A percentile compares a stretch with the other conserved stretches of the same genome.
phyloP scores from a whole-genome alignment of 129 eudicot species.

The Saposhnikovia divaricata region DNA sequence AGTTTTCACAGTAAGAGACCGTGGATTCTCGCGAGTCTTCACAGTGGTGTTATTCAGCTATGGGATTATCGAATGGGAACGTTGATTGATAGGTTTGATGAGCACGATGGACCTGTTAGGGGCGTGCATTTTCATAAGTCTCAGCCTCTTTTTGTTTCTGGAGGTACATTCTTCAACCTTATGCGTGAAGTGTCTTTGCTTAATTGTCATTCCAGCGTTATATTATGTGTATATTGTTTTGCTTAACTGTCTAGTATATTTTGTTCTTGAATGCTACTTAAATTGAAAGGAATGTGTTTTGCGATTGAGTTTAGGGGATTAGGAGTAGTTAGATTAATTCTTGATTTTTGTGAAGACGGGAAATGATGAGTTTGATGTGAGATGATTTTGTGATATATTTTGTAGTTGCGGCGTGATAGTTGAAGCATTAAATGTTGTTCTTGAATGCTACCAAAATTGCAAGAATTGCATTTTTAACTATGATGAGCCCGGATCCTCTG shows the following conservation, averaged over 20 bases:
- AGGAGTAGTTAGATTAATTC: not conserved
- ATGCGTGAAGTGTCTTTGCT: no score
- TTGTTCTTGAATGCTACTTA: not conserved
- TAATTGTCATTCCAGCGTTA: no score
- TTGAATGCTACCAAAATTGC: not conserved
- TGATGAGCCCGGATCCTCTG: no score
- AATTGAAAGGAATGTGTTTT: not conserved
- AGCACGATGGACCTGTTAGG: constrained; percentile 4
- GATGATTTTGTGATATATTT: not conserved
- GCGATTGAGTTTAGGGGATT: not conserved
- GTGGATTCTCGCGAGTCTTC: constrained; percentile 47
- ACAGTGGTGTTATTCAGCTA: constrained; percentile 48
- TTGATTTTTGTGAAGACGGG: no score
- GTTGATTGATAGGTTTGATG: constrained; percentile 38
- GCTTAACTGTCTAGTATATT: not conserved
- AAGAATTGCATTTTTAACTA: not conserved
- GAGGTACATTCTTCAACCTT: not conserved
- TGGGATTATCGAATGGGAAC: constrained; percentile 54
- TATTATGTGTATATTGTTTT: not conserved
- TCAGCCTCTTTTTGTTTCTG: constrained; percentile 5
- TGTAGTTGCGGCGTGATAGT: not conserved
- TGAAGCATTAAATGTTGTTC: not conserved
- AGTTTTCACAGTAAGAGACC: constrained; percentile 46
- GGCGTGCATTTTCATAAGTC: not conserved
- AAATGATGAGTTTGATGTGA: not conserved